Conservation (phyloP, 768 basidiomycete species). For the Favolaschia claudopus region DNA sequence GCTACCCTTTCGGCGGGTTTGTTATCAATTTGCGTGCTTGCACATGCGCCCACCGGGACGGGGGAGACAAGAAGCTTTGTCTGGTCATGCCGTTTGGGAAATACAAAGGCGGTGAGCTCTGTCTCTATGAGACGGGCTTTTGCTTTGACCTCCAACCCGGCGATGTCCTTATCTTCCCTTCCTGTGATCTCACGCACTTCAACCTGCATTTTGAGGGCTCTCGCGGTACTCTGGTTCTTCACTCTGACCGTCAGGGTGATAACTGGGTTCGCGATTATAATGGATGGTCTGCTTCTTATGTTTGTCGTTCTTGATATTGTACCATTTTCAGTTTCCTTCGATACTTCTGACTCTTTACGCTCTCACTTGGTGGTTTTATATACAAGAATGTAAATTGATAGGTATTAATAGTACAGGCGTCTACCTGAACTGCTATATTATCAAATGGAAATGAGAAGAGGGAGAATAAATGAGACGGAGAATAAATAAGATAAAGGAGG, state of each 20-base stretch:
- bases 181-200: slow-evolving; percentile 11
- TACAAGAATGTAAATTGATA: no score
- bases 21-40: slow-evolving; percentile 33
- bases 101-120: slow-evolving; percentile 28
- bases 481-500: no score
- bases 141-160: slow-evolving; percentile 12
- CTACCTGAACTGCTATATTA: no score
- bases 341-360: no score
- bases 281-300: background rate
- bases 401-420: no score
- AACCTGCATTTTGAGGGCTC: slow-evolving; percentile 12
- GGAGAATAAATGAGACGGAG: no score
- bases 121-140: slow-evolving; percentile 28
- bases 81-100: slow-evolving; percentile 29
- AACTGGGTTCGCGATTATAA: background rate
- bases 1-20: slow-evolving; percentile 34
- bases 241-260: background rate
- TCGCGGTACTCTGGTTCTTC: slow-evolving; percentile 9
- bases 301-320: background rate
- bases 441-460: no score
- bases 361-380: no score
- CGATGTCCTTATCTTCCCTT: slow-evolving; percentile 9
- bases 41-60: slow-evolving; percentile 30
- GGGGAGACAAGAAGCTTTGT: slow-evolving; percentile 31
- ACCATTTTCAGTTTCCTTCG: no score